phyloP scores from a whole-genome alignment of 2,329 filamentous ascomycete genomes.

The Alternaria solani region DNA sequence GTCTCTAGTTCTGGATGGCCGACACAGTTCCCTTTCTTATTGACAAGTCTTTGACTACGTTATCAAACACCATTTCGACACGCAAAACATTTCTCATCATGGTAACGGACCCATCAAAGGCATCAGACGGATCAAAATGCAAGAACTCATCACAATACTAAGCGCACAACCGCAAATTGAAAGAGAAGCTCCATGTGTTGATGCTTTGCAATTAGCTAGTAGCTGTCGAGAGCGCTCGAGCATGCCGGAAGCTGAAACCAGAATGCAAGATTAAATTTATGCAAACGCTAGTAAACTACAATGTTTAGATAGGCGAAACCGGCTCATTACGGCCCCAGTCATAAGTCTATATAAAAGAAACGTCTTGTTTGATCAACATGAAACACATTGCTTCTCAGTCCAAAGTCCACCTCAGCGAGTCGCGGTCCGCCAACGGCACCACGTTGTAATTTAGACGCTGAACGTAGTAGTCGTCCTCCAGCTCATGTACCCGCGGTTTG shows the following conservation, averaged over 20 bases:
- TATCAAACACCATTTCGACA: too few relatives aligned
- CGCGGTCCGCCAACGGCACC: constrained; percentile 10
- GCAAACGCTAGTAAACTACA: neutral
- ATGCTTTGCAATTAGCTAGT: neutral
- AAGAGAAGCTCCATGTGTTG: neutral
- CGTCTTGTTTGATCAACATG: neutral
- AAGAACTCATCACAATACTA: neutral
- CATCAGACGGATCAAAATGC: neutral
- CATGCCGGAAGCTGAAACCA: neutral
- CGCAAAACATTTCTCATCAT: too few relatives aligned
- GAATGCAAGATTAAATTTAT: neutral
- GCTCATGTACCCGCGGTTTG: constrained; percentile 10
- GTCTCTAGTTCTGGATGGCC: neutral
- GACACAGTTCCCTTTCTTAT: neutral
- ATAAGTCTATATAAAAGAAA: neutral
- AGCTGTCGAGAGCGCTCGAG: neutral
- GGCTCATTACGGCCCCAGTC: neutral
- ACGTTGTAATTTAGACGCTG: constrained; percentile 23
- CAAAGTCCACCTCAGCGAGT: constrained; percentile 17
- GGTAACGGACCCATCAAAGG: neutral
- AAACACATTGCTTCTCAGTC: constrained; percentile 3
- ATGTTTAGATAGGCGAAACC: neutral
- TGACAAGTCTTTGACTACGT: neutral
- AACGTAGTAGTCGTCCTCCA: constrained; percentile 15
- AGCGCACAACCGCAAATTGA: neutral